Base-by-base conservation (phyloP, 495 filamentous ascomycete genomes). In the Penicillium salamii region DNA sequence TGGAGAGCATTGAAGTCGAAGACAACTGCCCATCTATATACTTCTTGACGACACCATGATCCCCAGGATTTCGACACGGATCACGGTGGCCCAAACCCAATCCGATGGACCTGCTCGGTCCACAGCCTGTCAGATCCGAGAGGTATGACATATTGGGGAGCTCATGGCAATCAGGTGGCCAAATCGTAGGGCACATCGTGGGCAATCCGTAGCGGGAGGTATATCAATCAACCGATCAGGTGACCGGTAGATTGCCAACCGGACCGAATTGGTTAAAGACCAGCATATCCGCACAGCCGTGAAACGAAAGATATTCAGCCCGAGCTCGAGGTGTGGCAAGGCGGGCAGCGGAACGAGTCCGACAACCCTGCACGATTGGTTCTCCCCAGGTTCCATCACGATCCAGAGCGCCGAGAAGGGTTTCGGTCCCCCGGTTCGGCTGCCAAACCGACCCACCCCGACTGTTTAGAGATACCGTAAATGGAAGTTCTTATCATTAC, bases 181-280 rank as follows among this genome's bases (percentile, higher is more conserved):
- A 60, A 19, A 50, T 45, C 28, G 5, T 8, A 11, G 51, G 50
- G 42, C 57, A 60, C 15, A 50, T 45, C 28, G 5, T 8, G 29
- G 12, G 5, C 29, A 32, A 32, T 32, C 12, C 29, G 7, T 26
- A 42, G 40, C 48, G 52, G 57, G 49, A 17, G 50, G 35, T 58
- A 58, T 63, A 61, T 35, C 13, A 54, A 14, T 33, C 47, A 7
- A 57, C 59, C 57, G 59, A 49, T 62, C 57, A 62, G 42, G 46
- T 62, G 57, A 62, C 46, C 57, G 57, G 59, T 38, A 37, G 57
- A 18, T 36, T 7, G 14, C 24, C 52, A 44, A 51, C 54, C 36
- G 49, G 48, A 39, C 52, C 53, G 60, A 24, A 52, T 61, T 50
- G 54, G 54, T 55, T 59, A 36, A 52, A 56, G 40, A 37, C 46